phyloP scores from a whole-genome alignment of 108 stramenopile genomes.

The Pinguiococcus pyrenoidosus region DNA sequence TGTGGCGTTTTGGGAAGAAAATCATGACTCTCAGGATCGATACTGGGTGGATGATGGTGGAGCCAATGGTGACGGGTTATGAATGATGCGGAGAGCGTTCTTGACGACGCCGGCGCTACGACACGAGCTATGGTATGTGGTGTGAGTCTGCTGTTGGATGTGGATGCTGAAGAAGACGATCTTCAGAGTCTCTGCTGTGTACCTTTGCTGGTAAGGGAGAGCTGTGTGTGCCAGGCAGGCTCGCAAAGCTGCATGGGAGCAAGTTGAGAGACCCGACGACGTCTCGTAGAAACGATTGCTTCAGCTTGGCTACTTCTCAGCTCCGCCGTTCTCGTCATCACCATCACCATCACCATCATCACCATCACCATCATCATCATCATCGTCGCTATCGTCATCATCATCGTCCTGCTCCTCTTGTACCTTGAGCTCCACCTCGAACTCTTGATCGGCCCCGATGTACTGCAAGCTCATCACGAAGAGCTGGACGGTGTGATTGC shows the following conservation, averaged over 20 bases:
- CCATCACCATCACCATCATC: no score
- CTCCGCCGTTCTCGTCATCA: not conserved
- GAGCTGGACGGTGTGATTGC: slow-evolving; percentile 75
- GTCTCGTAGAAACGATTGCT: not conserved
- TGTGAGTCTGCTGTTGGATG: not conserved
- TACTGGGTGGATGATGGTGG: not conserved
- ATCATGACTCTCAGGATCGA: not conserved
- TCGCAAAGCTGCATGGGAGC: not conserved
- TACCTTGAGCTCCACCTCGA: slow-evolving; percentile 2
- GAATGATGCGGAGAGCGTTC: not conserved
- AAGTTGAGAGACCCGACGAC: not conserved
- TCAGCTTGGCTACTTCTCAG: not conserved
- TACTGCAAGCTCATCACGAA: slow-evolving; percentile 60
- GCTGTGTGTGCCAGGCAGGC: not conserved
- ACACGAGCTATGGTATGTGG: no score
- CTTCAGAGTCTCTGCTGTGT: not conserved
- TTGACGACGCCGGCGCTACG: not conserved
- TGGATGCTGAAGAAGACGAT: not conserved
- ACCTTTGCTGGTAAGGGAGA: not conserved
- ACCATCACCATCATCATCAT: no score
- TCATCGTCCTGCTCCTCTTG: slow-evolving; percentile 44
- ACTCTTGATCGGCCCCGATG: not conserved
- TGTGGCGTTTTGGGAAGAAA: no score
- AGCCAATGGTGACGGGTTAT: no score
- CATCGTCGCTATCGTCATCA: no score